Conservation (phyloP, 352 stramenopile genomes). For the Blastocystis sp. region DNA sequence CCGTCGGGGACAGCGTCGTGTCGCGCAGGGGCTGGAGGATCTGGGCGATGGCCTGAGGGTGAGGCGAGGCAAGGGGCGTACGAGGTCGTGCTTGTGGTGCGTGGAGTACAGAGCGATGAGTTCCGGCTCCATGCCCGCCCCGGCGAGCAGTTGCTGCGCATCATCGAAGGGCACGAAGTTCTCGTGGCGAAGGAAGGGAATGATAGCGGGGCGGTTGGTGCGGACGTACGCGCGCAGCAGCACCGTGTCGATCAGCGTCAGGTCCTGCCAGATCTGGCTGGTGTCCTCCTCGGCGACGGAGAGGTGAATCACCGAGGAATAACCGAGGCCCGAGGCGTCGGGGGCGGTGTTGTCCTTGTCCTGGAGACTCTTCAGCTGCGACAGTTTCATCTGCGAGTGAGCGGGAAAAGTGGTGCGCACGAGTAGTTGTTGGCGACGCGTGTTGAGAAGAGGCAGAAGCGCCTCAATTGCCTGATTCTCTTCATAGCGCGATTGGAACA, state of each 20-base stretch:
- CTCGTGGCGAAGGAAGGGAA: not conserved
- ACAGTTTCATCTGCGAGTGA: slow-evolving; percentile 2
- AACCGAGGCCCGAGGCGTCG: not conserved
- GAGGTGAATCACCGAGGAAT: not conserved
- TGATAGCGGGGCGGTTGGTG: not conserved
- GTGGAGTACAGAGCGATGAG: not conserved
- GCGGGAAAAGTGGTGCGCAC: not conserved
- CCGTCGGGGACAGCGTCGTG: not conserved
- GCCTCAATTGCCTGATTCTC: slow-evolving; percentile 23
- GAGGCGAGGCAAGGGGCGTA: not conserved
- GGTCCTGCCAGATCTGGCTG: not conserved
- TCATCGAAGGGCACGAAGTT: slow-evolving; percentile 17
- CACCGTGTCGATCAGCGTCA: slow-evolving; percentile 7
- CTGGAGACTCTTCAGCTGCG: not conserved
- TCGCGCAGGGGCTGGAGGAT: not conserved
- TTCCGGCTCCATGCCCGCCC: slow-evolving; percentile 26
- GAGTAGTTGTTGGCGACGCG: slow-evolving; percentile 13
- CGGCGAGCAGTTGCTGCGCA: not conserved
- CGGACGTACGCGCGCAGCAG: slow-evolving; percentile 24
- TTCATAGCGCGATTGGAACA: slow-evolving; percentile 10
- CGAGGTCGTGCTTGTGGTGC: not conserved
- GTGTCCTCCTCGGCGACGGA: not conserved
- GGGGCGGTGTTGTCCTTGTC: not conserved
- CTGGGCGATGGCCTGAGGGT: not conserved
- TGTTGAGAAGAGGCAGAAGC: slow-evolving; percentile 27